Base-by-base conservation (phyloP, 768 basidiomycete species). In the Mrakia hoshinonis region DNA sequence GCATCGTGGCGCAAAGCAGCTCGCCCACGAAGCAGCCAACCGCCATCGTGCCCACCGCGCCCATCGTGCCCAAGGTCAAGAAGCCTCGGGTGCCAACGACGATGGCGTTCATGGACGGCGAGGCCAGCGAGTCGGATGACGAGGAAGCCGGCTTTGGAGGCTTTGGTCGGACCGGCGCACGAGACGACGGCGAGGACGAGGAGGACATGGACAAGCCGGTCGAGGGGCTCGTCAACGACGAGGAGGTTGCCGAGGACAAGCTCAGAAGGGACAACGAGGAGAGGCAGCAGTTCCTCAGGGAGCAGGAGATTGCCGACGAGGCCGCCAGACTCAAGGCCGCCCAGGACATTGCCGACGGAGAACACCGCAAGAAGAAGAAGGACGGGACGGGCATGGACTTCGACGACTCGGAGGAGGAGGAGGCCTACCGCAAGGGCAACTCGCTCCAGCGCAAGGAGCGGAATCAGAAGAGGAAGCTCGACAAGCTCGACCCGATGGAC, bases 41-140 rank as follows among this genome's bases (percentile, higher is more conserved):
- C 6, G 9, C 24, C 22, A 18, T 36, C 34, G 34, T 18, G 58
- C 36, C 36, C 6, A 7, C 34, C 22, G 3, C 34, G 1, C 4
- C 29, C 10, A 38, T 29, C 6, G 36, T 31, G 31, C n/a, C 58
- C 22, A 31, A 31, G 4, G 11, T 38, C 34, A 61, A 61, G 58
- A 61, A 61, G 34, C 20, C 34, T 38, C 15, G 18, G 9, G 31
- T 20, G 34, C 20, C 31, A n/a, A 51, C n/a, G 26, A 64, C 46
- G 48, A 24, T 26, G 39, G 70, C 58, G 54, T 73, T 79, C 46
- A 71, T 77, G 47, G 77, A 77, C 22, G 76, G 72, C 34, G 74
- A 79, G 68, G 78, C 78, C 3, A 77, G 76, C 61, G 78, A 79
- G 54, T 76, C 67, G 39, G 67, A 75, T 54, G 78, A 77, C 24